Percentiles rank a stretch among this genome's conserved stretches.
These are phyloP conservation scores for Coemansia furcata DNA, from an alignment of 192 early-diverging fungal species.

Conservation along the genomic window DNA sequence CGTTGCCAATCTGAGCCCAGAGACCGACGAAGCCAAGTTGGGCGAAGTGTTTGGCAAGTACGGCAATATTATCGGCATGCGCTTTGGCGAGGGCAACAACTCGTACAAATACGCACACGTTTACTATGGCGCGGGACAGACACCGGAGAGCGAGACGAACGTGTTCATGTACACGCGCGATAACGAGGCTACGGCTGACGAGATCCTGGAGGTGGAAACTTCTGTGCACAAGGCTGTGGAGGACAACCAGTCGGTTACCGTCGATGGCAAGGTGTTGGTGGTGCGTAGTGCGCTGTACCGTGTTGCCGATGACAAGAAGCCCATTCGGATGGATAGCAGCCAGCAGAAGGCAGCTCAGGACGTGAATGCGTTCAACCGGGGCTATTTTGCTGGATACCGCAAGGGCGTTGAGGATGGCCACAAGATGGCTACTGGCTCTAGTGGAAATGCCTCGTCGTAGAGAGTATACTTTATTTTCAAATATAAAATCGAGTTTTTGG, in stretches of 20 bases:
- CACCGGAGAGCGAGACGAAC: constrained; percentile 16
- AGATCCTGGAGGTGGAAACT: constrained; percentile 12
- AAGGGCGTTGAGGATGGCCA: constrained; percentile 18
- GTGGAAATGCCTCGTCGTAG: not conserved
- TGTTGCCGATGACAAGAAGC: not conserved
- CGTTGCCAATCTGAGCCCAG: constrained; percentile 17
- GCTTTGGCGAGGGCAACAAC: constrained; percentile 10
- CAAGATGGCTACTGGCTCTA: not conserved
- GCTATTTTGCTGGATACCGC: constrained; percentile 37
- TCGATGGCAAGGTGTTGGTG: not conserved
- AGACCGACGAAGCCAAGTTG: constrained; percentile 6
- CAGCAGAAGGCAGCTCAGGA: not conserved
- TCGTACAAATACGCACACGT: constrained; percentile 31
- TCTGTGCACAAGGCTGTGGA: constrained; percentile 6
- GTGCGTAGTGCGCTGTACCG: constrained; percentile 11
- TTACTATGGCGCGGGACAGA: constrained; percentile 31
- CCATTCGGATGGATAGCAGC: not conserved
- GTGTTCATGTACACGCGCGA: constrained; percentile 3
- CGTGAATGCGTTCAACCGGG: constrained; percentile 18
- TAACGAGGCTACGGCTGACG: constrained; percentile 14
- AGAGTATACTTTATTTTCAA: not conserved
- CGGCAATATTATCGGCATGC: constrained; percentile 24
- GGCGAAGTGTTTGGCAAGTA: constrained; percentile 23
- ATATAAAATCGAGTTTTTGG: not conserved
- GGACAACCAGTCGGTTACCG: not conserved